Evolutionary conservation across 495 filamentous ascomycete genomes (phyloP).

Genomic region (Hypoxylon trugodes): DNA sequence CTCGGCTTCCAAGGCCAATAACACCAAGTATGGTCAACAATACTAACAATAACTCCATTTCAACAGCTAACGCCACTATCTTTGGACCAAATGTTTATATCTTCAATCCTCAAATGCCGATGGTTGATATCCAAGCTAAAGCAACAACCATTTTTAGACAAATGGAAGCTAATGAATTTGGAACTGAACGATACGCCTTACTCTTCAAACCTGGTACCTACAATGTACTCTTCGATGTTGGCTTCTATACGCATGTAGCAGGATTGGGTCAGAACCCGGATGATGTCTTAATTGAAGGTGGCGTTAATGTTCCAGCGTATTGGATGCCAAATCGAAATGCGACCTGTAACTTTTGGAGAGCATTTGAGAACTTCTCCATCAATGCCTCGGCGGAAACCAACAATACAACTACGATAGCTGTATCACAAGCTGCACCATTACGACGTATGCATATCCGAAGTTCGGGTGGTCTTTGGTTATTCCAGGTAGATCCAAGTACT

Average conservation of each 20-base stretch:
- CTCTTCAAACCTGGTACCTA: slow-evolving; percentile 44
- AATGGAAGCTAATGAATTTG: slow-evolving; percentile 48
- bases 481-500: slow-evolving; percentile 45
- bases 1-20: slow-evolving; percentile 3
- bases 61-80: slow-evolving; percentile 34
- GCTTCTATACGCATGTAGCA: slow-evolving; percentile 45
- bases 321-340: slow-evolving; percentile 48
- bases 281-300: slow-evolving; percentile 43
- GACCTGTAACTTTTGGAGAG: slow-evolving; percentile 46
- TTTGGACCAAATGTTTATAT: slow-evolving; percentile 44
- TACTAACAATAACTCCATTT: slow-evolving; percentile 10
- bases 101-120: slow-evolving; percentile 41
- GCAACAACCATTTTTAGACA: slow-evolving; percentile 39
- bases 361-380: slow-evolving; percentile 46
- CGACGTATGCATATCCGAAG: slow-evolving; percentile 43
- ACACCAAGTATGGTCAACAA: slow-evolving; percentile 3
- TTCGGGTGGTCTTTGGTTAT: slow-evolving; percentile 42
- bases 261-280: slow-evolving; percentile 41
- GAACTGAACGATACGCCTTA: slow-evolving; percentile 40
- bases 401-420: slow-evolving; percentile 45
- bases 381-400: slow-evolving; percentile 44
- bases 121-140: slow-evolving; percentile 34
- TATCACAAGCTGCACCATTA: slow-evolving; percentile 44
- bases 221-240: slow-evolving; percentile 44
- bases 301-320: slow-evolving; percentile 44